phyloP scores from a whole-genome alignment of 495 filamentous ascomycete genomes.

The Pseudotulostoma volvatum region DNA sequence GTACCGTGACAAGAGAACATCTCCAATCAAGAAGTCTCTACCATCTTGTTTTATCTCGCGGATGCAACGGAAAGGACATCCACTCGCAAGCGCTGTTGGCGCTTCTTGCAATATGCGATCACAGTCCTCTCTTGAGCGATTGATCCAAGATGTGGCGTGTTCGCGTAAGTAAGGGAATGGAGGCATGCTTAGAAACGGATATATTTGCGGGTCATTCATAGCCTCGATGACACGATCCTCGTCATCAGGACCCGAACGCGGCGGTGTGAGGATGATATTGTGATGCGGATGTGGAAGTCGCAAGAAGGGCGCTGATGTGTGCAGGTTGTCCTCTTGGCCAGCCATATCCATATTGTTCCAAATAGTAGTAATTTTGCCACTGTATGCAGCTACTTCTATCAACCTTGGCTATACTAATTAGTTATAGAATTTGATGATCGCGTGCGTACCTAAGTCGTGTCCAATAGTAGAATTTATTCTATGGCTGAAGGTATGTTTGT shows the following conservation, averaged over 20 bases:
- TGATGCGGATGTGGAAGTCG: constrained; percentile 11
- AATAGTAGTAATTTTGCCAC: neutral
- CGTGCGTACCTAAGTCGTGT: too few relatives aligned
- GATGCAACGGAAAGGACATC: constrained; percentile 15
- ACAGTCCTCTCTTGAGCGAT: neutral
- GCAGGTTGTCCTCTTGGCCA: constrained; percentile 3
- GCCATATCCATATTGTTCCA: neutral
- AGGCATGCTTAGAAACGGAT: constrained; percentile 7
- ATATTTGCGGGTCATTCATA: constrained; percentile 11
- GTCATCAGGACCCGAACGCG: constrained; percentile 5
- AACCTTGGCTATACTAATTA: too few relatives aligned
- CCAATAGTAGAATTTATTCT: too few relatives aligned
- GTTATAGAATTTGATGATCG: too few relatives aligned
- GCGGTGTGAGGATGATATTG: constrained; percentile 18
- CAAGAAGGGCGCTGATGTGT: constrained; percentile 13
- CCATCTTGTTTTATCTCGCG: constrained; percentile 4
- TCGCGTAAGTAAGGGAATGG: constrained; percentile 12
- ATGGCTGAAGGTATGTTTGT: too few relatives aligned
- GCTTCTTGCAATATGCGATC: neutral
- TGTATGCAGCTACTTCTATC: too few relatives aligned
- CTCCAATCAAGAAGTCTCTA: constrained; percentile 8
- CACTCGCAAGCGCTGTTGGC: constrained; percentile 6
- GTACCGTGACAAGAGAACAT: constrained; percentile 10
- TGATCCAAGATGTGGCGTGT: constrained; percentile 7
- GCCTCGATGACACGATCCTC: constrained; percentile 1